A percentile compares a stretch with the other conserved stretches of the same genome.
Evolutionary conservation across 2,329 filamentous ascomycete species (phyloP).

Genomic region (Alternaria rosae): DNA sequence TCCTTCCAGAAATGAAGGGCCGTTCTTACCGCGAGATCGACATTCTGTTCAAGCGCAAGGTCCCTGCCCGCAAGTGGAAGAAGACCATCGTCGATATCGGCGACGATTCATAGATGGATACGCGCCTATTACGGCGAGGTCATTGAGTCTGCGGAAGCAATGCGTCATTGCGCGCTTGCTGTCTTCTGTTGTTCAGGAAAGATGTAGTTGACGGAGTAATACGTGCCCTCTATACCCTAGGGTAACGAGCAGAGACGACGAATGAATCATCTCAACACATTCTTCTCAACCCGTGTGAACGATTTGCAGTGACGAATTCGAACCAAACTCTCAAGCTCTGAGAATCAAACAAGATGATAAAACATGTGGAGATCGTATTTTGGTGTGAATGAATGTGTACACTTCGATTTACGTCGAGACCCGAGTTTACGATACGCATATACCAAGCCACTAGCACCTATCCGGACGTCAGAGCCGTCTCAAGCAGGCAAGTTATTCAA

Average conservation of each 20-base stretch:
- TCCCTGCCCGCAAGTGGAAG: constrained; percentile 64
- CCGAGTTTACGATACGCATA: not conserved
- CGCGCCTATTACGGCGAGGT: not conserved
- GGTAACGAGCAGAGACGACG: not conserved
- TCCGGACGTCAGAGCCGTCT: not conserved
- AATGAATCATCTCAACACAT: not conserved
- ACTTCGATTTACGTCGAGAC: not conserved
- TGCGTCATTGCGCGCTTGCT: not conserved
- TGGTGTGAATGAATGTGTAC: not conserved
- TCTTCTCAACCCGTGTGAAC: not conserved
- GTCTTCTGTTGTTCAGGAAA: not conserved
- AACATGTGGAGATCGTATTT: fast-evolving
- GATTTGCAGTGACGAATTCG: not conserved
- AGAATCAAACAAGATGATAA: no score
- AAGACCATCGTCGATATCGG: constrained; percentile 64
- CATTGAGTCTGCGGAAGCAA: not conserved
- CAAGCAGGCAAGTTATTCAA: not conserved
- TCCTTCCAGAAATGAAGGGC: constrained; percentile 63
- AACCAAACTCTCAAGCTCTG: no score
- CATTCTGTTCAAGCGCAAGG: constrained; percentile 52
- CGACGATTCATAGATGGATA: constrained; percentile 66
- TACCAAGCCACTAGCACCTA: not conserved
- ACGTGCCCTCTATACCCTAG: not conserved
- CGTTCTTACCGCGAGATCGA: constrained; percentile 62
- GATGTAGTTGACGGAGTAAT: not conserved